phyloP scores from a whole-genome alignment of 306 rosid species.

The Alnus rubra region DNA sequence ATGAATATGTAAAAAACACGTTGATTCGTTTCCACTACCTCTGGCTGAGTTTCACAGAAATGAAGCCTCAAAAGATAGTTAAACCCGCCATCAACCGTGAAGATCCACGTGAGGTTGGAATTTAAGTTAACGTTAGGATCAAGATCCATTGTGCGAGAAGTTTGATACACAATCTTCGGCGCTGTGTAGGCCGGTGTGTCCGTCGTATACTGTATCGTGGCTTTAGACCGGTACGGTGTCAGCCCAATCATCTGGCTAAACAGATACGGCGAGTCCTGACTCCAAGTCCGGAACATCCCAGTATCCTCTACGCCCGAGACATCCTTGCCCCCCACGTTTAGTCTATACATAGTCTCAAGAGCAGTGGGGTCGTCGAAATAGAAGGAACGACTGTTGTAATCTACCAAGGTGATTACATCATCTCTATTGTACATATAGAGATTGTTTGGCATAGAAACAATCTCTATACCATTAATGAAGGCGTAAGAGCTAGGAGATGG shows the following conservation, averaged over 20 bases:
- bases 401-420: neutral
- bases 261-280: neutral
- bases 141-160: too few relatives aligned
- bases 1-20: conserved; percentile 12
- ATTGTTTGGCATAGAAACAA: conserved; percentile 28
- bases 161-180: too few relatives aligned
- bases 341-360: conserved; percentile 26
- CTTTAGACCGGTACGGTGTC: neutral
- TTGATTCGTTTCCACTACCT: accelerated
- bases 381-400: neutral
- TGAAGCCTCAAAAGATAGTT: conserved; percentile 26
- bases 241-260: neutral
- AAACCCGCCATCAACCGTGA: conserved; percentile 1
- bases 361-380: neutral
- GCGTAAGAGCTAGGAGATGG: conserved; percentile 26
- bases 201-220: neutral
- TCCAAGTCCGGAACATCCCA: conserved; percentile 31
- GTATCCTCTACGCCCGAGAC: conserved; percentile 2
- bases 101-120: too few relatives aligned
- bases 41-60: neutral
- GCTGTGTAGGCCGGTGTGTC: neutral
- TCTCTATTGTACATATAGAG: conserved; percentile 6
- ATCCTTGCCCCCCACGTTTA: conserved; percentile 20
- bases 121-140: too few relatives aligned
- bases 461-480: conserved; percentile 33